Conservation (phyloP, 1,139 yeast species). For the Geotrichum aggregatum region DNA sequence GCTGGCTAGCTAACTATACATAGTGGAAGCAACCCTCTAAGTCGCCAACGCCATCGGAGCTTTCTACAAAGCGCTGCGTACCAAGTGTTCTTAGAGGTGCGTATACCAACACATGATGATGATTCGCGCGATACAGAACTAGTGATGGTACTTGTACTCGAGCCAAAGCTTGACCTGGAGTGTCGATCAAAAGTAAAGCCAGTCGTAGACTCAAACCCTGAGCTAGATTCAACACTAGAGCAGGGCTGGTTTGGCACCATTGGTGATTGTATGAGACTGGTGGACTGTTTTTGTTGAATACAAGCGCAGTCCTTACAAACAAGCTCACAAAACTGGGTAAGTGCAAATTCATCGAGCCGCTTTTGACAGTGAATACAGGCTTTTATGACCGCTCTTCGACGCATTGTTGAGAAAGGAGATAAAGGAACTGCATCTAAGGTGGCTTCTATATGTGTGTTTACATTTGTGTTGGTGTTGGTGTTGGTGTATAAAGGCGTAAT, state of each 20-base stretch:
- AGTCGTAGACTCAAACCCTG: slow-evolving; percentile 9
- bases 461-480: no score
- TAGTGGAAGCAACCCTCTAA: slow-evolving; percentile 38
- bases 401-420: slow-evolving; percentile 3
- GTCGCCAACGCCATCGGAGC: slow-evolving; percentile 48
- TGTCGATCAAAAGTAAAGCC: no score
- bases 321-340: slow-evolving; percentile 1
- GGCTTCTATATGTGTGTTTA: no score
- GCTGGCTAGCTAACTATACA: neutral
- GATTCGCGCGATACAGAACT: no score
- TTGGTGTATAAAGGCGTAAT: no score
- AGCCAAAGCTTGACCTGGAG: slow-evolving; percentile 18
- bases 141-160: no score
- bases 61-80: slow-evolving; percentile 38
- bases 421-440: neutral
- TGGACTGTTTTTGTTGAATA: slow-evolving; percentile 6
- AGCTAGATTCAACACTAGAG: slow-evolving; percentile 27
- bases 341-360: slow-evolving; percentile 3
- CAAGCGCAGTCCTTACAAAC: slow-evolving; percentile 18
- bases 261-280: slow-evolving; percentile 28
- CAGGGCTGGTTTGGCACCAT: no score
- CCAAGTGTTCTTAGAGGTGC: slow-evolving; percentile 24
- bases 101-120: no score
- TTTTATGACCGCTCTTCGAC: neutral
- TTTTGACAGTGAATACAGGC: slow-evolving; percentile 7